Base-by-base conservation (phyloP, 768 basidiomycete species). In the Boletus sp. region DNA sequence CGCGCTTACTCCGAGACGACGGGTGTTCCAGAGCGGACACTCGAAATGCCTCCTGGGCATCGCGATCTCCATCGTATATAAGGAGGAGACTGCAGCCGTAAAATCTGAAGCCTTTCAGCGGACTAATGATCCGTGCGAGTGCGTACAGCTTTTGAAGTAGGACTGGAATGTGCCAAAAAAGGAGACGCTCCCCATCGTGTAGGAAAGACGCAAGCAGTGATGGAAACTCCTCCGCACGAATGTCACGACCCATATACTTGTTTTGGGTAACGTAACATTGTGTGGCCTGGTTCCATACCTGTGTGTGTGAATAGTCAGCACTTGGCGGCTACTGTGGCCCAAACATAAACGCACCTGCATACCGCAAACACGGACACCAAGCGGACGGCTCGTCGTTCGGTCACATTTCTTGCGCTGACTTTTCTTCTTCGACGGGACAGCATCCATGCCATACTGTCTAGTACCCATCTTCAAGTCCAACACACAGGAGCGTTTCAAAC, bases 391-490 rank as follows among this genome's bases (percentile, higher is more conserved):
- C 20, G 97, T 98, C 50, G 97, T 98, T 53, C 89, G 81, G 69
- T 97, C 94, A 69, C 97, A 98, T 75, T 99, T 99, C 76, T 97
- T 97, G 53, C 95, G 84, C 76, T 99, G 97, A 69, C 95, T 98
- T 77, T 90, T 94, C 83, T 97, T 98, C 78, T 99, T 99, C 51
- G 85, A 78, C 1, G 86, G 76, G 9, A 89, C 90, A 28, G 97
- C 97, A 64, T 97, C 93, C 77, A 96, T 90, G 18, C 97, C 97
- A 73, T 98, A 98, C 75, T 99, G 97, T 35, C 97, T 80, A 32
- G 95, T 98, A n/a, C 97, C 97, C 97, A 98, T 98, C 79, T 99
- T 99, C 65, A 99, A 78, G 73, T 99, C 97, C 66, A 98, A 83
- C 41, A 99, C 96, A 67, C 97, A 99, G 9, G 97, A 92, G 49